These are phyloP conservation scores for Lentinula raphanica DNA, from an alignment of 768 basidiomycete species.

Conservation along the genomic window DNA sequence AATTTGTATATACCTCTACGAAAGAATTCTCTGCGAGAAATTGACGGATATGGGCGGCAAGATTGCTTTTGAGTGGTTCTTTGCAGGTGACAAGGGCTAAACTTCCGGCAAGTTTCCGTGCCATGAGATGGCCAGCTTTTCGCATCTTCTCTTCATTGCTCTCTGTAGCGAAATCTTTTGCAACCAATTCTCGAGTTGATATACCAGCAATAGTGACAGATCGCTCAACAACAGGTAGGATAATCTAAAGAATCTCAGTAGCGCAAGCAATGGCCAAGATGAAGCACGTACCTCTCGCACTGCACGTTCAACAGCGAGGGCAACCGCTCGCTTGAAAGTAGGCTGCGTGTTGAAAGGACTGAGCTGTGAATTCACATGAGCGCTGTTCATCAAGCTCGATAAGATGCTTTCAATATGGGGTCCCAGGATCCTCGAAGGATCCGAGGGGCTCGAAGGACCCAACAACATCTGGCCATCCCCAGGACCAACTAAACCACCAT, in stretches of 20 bases:
- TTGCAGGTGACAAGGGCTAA: constrained; percentile 97
- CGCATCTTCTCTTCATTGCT: constrained; percentile 86
- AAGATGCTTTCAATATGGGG: constrained; percentile 82
- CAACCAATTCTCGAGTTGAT: constrained; percentile 90
- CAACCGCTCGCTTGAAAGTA: constrained; percentile 84
- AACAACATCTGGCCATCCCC: constrained; percentile 40
- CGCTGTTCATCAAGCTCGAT: constrained; percentile 58
- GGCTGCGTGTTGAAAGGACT: constrained; percentile 72
- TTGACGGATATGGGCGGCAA: constrained; percentile 82
- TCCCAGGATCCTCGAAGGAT: constrained; percentile 62
- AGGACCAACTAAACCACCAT: neutral
- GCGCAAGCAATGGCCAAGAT: neutral
- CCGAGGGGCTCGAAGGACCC: constrained; percentile 54
- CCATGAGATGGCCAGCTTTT: constrained; percentile 92
- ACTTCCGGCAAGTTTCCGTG: constrained; percentile 93
- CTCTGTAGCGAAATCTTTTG: constrained; percentile 95
- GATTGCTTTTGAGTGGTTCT: constrained; percentile 90
- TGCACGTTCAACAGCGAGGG: constrained; percentile 87
- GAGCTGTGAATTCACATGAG: constrained; percentile 75
- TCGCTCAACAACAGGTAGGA: constrained; percentile 94
- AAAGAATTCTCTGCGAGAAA: constrained; percentile 85
- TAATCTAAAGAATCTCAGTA: constrained; percentile 52
- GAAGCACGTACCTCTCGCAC: constrained; percentile 76
- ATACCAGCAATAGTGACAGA: constrained; percentile 98
- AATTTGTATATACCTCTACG: constrained; percentile 52